Evolutionary conservation across 768 basidiomycete species (phyloP).

Genomic region (Hypholoma sublateritium): DNA sequence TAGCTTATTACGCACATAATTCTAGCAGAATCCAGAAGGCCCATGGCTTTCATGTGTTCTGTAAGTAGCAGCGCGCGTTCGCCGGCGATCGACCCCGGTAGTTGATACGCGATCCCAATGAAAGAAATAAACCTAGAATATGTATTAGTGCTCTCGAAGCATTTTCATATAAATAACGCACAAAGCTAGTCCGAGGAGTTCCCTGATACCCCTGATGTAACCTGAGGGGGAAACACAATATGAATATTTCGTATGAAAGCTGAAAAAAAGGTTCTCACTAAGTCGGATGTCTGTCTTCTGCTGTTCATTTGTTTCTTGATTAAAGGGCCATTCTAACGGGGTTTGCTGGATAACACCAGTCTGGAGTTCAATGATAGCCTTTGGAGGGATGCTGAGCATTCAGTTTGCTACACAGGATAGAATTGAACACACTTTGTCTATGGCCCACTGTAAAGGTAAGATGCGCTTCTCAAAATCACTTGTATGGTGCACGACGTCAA

Average conservation of each 20-base stretch:
- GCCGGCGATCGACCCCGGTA: constrained; percentile 66
- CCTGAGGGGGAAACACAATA: not conserved
- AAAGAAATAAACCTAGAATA: constrained; percentile 61
- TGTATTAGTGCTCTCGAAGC: not conserved
- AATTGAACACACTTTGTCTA: constrained; percentile 57
- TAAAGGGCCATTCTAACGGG: constrained; percentile 75
- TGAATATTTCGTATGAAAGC: constrained; percentile 5
- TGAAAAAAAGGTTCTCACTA: constrained; percentile 36
- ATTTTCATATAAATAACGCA: not conserved
- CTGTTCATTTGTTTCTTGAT: constrained; percentile 64
- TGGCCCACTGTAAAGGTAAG: constrained; percentile 74
- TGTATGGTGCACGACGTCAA: constrained; percentile 64
- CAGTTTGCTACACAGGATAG: not conserved
- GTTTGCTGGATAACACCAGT: constrained; percentile 55
- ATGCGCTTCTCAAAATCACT: constrained; percentile 70
- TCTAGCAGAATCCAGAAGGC: constrained; percentile 67
- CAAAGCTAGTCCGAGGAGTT: constrained; percentile 7
- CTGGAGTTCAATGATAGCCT: constrained; percentile 73
- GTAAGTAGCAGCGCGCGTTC: constrained; percentile 69
- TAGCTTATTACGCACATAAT: constrained; percentile 9
- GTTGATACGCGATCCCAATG: constrained; percentile 75
- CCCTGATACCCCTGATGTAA: constrained; percentile 6
- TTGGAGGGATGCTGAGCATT: not conserved
- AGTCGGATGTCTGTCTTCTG: constrained; percentile 55
- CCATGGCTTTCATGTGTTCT: constrained; percentile 79